Evolutionary conservation across 441 rosid species (phyloP).

Genomic region (Euphorbia corollata): DNA sequence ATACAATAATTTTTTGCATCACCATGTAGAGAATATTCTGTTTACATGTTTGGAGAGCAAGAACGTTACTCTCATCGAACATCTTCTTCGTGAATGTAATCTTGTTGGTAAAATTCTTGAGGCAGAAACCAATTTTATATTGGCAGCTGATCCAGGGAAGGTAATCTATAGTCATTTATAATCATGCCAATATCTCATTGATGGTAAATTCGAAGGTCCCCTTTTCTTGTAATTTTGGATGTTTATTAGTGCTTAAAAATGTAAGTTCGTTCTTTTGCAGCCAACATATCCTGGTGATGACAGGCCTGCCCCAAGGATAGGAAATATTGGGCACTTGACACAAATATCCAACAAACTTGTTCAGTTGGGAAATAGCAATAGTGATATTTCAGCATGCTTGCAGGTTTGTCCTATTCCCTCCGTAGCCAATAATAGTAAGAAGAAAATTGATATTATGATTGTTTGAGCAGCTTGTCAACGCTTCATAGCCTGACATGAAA

Average conservation of each 20-base stretch:
- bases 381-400: constrained; percentile 53
- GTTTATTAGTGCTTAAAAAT: constrained; percentile 9
- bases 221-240: neutral
- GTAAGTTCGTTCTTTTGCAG: constrained; percentile 35
- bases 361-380: constrained; percentile 61
- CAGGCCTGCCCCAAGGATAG: constrained; percentile 59
- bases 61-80: constrained; percentile 50
- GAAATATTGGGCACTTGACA: constrained; percentile 83
- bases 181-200: constrained; percentile 1
- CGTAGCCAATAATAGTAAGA: neutral
- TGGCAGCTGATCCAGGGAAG: constrained; percentile 49
- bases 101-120: constrained; percentile 70
- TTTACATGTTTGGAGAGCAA: constrained; percentile 80
- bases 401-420: constrained; percentile 46
- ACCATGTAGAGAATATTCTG: constrained; percentile 75
- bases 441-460: neutral
- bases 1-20: constrained; percentile 89
- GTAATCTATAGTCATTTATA: constrained; percentile 27
- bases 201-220: constrained; percentile 2
- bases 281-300: constrained; percentile 73
- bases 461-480: neutral
- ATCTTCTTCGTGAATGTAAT: constrained; percentile 70
- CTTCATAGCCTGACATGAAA: neutral
- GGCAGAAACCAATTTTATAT: constrained; percentile 47
- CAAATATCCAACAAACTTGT: constrained; percentile 79